These are phyloP conservation scores for Azolla pinnata DNA, from an alignment of 75 land plant genomes.

Conservation along the genomic window DNA sequence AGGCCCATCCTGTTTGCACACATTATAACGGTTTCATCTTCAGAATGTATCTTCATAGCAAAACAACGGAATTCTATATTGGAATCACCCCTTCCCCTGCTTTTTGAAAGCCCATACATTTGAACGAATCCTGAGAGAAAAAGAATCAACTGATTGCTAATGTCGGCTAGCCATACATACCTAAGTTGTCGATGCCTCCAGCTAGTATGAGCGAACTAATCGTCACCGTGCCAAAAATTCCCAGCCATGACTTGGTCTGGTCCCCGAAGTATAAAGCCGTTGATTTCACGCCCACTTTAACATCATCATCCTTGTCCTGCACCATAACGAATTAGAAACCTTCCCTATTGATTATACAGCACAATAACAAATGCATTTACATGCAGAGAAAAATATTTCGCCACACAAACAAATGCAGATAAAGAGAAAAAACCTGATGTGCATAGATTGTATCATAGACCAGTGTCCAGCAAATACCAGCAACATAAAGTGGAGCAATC, in stretches of 20 bases:
- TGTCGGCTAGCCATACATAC: slow-evolving; percentile 35
- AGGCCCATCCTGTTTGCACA: slow-evolving; percentile 96
- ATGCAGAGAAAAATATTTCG: not conserved
- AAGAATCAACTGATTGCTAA: too few species aligned
- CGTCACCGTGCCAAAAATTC: slow-evolving; percentile 59
- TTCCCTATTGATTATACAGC: not conserved
- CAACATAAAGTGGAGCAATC: slow-evolving; percentile 67
- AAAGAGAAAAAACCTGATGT: slow-evolving; percentile 57
- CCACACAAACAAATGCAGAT: too few species aligned
- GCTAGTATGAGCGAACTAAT: slow-evolving; percentile 57
- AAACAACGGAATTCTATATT: too few species aligned
- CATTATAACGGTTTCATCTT: too few species aligned
- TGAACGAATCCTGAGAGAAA: not conserved
- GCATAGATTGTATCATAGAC: slow-evolving; percentile 99
- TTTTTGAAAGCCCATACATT: not conserved
- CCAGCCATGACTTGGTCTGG: slow-evolving; percentile 57
- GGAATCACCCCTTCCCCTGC: too few species aligned
- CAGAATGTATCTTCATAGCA: too few species aligned
- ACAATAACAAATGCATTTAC: not conserved
- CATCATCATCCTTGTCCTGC: slow-evolving; percentile 90
- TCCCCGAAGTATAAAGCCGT: slow-evolving; percentile 89
- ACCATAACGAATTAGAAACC: not conserved
- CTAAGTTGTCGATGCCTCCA: slow-evolving; percentile 69
- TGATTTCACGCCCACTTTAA: slow-evolving; percentile 91
- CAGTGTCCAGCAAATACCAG: slow-evolving; percentile 95